Conservation (phyloP, 306 rosid genomes). For the Glycyrrhiza uralensis region DNA sequence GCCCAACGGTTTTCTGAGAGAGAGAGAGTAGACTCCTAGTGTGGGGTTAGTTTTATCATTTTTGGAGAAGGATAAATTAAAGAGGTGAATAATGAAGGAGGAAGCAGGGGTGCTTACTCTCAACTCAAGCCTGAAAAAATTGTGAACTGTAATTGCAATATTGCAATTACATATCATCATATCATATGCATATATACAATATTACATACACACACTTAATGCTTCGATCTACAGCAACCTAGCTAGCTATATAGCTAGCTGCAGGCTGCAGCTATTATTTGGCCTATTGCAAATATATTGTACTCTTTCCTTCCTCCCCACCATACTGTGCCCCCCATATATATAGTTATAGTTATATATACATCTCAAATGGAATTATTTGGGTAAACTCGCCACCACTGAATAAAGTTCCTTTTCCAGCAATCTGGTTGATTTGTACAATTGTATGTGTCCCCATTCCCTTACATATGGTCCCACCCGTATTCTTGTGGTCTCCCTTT, state of each 20-base stretch:
- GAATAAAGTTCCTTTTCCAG: constrained; percentile 41
- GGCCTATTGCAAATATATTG: constrained; percentile 24
- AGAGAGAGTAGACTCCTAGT: constrained; percentile 35
- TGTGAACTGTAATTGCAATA: constrained; percentile 13
- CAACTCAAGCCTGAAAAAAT: background rate
- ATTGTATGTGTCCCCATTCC: constrained; percentile 46
- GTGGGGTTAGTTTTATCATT: constrained; percentile 45
- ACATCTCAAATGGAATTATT: constrained; percentile 51
- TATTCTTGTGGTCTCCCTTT: constrained; percentile 32
- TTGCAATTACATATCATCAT: no score
- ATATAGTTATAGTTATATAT: constrained; percentile 20
- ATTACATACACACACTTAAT: no score
- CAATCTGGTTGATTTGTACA: constrained; percentile 43
- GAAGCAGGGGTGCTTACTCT: background rate
- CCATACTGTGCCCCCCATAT: constrained; percentile 25
- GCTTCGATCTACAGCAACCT: constrained; percentile 46
- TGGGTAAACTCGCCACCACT: constrained; percentile 50
- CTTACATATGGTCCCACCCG: constrained; percentile 47
- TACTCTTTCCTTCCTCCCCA: background rate
- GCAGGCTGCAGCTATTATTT: constrained; percentile 31
- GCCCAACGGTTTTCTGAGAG: constrained; percentile 57
- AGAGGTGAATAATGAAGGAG: background rate
- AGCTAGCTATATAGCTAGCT: background rate
- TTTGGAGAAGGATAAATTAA: constrained; percentile 5
- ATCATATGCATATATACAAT: no score